Base-by-base conservation (phyloP, 1,139 yeast species). In the Insectozyma bohioensis region DNA sequence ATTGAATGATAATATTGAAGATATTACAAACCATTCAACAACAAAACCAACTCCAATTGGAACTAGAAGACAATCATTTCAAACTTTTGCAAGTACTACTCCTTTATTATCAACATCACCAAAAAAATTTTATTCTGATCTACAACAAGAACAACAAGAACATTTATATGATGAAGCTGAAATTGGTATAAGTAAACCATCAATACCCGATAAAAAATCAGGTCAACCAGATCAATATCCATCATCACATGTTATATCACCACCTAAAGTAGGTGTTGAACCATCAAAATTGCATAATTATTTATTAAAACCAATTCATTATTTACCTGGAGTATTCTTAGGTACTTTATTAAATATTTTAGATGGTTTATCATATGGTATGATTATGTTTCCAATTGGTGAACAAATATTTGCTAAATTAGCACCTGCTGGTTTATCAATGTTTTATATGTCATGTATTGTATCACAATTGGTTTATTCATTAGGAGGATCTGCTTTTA, bases 351-450 rank as follows among this genome's bases (percentile, higher is more conserved):
- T 92, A 30, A 92, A 92, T 52, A 84, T 92, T 31, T 72, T 92
- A 35, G 98, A 92, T 58, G 98, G 95, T 0, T 69, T 92, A 32
- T 87, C 96, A 0, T 92, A 92, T 54, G 98, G 98, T 29, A 90
- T 92, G 97, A 90, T 92, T 51, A 78, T 92, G 68, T 92, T 92
- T 61, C 98, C 98, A 0, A 72, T 90, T 19, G 81, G 95, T 26
- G 90, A 84, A 42, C 75, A 88, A 0, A 57, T 84, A 0, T 92
- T 92, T 54, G 67, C 88, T 1, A 65, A 73, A 9, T 63, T 92
- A 51, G 97, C 94, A 0, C 88, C 97, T 0, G 77, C 87, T 0
- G 98, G 98, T 0, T 59, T 92, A 25, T 85, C 97, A 3, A 86
- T 92, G 95, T 92, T 92, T 56, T 92, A 92, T 58, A 75, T 92